Evolutionary conservation across 768 basidiomycete genomes (phyloP).

Genomic region (Leucocoprinus leucothites): DNA sequence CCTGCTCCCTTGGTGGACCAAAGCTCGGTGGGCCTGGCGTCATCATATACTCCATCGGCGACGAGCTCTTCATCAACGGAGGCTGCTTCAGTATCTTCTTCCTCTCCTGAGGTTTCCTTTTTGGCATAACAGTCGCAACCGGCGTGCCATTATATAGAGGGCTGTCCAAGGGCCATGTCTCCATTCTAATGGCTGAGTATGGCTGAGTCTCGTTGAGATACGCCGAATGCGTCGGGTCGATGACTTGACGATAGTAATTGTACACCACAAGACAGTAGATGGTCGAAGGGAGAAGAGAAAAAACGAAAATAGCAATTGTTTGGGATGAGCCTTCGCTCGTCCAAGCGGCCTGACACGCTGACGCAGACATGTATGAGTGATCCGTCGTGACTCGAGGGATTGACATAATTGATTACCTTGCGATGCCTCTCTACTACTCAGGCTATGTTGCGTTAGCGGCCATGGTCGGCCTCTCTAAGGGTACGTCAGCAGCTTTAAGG

Average conservation of each 20-base stretch:
- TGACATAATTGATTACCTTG: not conserved
- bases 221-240: constrained; percentile 34
- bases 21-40: constrained; percentile 27
- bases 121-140: constrained; percentile 4
- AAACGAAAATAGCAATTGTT: constrained; percentile 33
- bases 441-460: constrained; percentile 20
- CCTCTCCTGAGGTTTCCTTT: not conserved
- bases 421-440: not conserved
- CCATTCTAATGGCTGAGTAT: constrained; percentile 10
- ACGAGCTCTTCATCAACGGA: constrained; percentile 26
- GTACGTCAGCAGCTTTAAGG: not conserved
- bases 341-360: constrained; percentile 40
- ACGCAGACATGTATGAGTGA: not conserved
- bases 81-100: constrained; percentile 1
- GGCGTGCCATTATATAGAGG: constrained; percentile 6
- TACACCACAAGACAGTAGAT: constrained; percentile 34
- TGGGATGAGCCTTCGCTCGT: constrained; percentile 33
- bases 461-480: constrained; percentile 29
- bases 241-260: constrained; percentile 38
- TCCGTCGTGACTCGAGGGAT: not conserved
- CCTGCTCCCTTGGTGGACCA: constrained; percentile 1
- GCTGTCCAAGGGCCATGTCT: constrained; percentile 16
- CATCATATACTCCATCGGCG: constrained; percentile 22
- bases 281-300: constrained; percentile 34
- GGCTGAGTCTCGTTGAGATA: constrained; percentile 19